A percentile compares a stretch with the other conserved stretches of the same genome.
phyloP scores from a whole-genome alignment of 441 rosid genomes.

The Populus hybrid region DNA sequence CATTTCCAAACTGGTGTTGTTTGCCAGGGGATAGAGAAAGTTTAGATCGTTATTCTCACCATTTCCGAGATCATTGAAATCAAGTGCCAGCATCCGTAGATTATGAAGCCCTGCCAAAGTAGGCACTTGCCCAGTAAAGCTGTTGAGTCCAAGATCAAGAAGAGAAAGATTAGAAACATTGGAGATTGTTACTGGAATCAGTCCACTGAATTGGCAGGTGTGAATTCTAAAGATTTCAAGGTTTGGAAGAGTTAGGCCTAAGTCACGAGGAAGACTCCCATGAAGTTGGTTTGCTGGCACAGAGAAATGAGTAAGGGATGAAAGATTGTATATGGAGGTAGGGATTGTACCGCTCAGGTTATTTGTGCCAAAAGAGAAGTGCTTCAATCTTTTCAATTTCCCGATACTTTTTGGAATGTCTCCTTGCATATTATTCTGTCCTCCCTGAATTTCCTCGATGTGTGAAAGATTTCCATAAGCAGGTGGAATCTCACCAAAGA shows the following conservation, averaged over 20 bases:
- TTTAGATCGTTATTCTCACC: not conserved
- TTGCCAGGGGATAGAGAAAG: slow-evolving; percentile 12
- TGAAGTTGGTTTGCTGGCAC: not conserved
- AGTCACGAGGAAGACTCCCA: slow-evolving; percentile 14
- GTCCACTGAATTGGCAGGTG: not conserved
- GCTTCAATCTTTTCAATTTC: not conserved
- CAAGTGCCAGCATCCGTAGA: not conserved
- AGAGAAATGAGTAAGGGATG: not conserved
- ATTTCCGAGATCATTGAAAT: slow-evolving; percentile 11
- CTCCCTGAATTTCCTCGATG: slow-evolving; percentile 21
- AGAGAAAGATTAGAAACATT: not conserved
- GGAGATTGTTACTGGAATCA: slow-evolving; percentile 5
- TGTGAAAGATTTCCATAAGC: slow-evolving; percentile 38
- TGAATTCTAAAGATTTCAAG: not conserved
- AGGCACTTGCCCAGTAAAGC: slow-evolving; percentile 17
- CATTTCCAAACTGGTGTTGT: not conserved
- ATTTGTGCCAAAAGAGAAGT: not conserved
- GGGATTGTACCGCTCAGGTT: slow-evolving; percentile 14
- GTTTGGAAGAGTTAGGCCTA: slow-evolving; percentile 2
- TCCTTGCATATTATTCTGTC: slow-evolving; percentile 30
- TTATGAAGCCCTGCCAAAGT: not conserved
- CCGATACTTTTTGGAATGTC: slow-evolving; percentile 12
- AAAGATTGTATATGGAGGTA: slow-evolving; percentile 10
- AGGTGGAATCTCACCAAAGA: slow-evolving; percentile 30
- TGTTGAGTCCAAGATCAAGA: slow-evolving; percentile 2